These are phyloP conservation scores for Dysphania ambrosioides DNA, from an alignment of 148 eudicot genomes.

Conservation along the genomic window DNA sequence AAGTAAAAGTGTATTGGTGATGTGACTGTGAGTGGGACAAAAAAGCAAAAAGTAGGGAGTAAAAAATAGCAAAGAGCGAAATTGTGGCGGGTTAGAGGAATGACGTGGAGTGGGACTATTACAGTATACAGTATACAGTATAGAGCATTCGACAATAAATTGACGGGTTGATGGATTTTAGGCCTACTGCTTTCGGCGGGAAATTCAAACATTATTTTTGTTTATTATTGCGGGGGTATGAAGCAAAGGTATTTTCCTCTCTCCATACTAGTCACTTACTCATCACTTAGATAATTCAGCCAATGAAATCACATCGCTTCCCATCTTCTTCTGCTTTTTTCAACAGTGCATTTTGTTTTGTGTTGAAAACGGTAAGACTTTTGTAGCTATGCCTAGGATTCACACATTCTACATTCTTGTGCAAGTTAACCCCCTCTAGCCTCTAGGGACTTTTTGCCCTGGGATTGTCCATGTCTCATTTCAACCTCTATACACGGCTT, in stretches of 20 bases:
- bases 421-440: no score
- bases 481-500: no score
- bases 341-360: neutral
- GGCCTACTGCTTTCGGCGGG: constrained; percentile 34
- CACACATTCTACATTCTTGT: no score
- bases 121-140: no score
- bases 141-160: no score
- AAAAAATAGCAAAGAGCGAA: neutral
- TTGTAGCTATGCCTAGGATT: no score
- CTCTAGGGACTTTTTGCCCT: no score
- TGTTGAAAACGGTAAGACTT: no score
- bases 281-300: neutral
- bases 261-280: neutral
- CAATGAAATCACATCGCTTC: neutral
- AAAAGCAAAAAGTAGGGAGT: neutral
- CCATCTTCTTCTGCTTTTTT: neutral
- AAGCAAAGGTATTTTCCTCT: constrained; percentile 16
- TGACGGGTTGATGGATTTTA: neutral
- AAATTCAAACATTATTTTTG: constrained; percentile 1
- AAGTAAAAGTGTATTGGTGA: neutral
- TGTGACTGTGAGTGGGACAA: neutral
- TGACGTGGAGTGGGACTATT: constrained; percentile 17
- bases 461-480: no score
- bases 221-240: constrained; percentile 23
- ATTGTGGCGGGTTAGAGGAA: constrained; percentile 8